Evolutionary conservation across 805 yeast species (phyloP), one percentile per base, ranked within the genome.

Genomic region (Starmerella cellae): DNA sequence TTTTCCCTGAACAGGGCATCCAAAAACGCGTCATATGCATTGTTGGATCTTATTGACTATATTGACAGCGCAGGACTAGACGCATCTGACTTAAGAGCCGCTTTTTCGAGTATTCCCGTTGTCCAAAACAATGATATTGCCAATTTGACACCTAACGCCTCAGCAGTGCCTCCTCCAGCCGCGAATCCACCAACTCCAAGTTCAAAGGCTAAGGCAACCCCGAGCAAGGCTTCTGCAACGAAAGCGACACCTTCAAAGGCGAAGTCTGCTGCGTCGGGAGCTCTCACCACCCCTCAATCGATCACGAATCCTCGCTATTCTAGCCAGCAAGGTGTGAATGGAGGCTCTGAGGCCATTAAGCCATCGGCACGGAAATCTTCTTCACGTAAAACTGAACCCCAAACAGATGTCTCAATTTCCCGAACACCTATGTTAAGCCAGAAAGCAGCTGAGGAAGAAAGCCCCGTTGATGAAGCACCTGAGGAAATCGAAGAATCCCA

Each of bases 1-100:
- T 80, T 78, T 55, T 87, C 81, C 58, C 72, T 85, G 42, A 76
- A 91, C 35, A 82, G 77, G 56, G 84, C 93, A n/a, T 88, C 95
- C 29, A 75, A 73, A 49, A 87, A 80, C 44, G 83, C 88, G 41
- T 83, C 94, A 23, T 63, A 75, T 26, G 88, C 93, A 20, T 74
- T 87, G 27, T 74, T 82, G 46, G 77, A 77, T 56, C 81, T 81
- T 63, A 77, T 78, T 68, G 76, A 79, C 56, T 66, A 71, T 26
- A 57, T 73, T 16, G 56, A 23, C 41, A 61, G 60, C 10, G 70
- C 70, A 40, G 73, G 68, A 21, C 66, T 68, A 52, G 67, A 68
- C 44, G 68, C 69, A 49, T 56, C 62, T 1, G 65, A 66, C 16
- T 26, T 52, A 20, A 38, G 45, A 10, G 54, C 68, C 37, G 67